These are phyloP conservation scores for Lepraria neglecta DNA, from an alignment of 495 filamentous ascomycete genomes.

Conservation along the genomic window DNA sequence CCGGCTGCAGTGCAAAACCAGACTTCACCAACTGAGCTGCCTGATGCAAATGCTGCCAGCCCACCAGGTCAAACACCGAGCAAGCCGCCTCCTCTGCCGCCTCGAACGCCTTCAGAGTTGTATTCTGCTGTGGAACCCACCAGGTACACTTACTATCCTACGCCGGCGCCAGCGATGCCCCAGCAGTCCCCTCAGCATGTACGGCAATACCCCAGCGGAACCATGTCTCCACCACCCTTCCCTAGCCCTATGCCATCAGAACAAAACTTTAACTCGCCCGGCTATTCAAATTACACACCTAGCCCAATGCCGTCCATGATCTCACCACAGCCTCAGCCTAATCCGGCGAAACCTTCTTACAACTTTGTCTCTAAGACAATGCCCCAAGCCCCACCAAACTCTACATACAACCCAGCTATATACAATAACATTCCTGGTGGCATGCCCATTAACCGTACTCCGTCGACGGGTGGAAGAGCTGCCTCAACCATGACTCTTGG, in stretches of 20 bases:
- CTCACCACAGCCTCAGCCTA: not conserved
- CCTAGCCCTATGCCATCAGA: not conserved
- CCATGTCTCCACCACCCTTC: not conserved
- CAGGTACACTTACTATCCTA: not conserved
- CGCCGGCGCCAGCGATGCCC: not conserved
- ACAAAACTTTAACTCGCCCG: not conserved
- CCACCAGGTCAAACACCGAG: not conserved
- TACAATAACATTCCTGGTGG: not conserved
- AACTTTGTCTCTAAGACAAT: not conserved
- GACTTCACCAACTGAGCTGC: conserved; percentile 5
- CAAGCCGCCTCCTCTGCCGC: not conserved
- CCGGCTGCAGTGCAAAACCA: not conserved
- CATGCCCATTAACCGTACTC: not conserved
- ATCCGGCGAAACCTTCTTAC: not conserved
- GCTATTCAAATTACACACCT: not conserved
- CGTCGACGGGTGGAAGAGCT: not conserved
- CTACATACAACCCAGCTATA: not conserved
- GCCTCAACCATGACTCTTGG: not conserved
- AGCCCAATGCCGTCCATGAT: not conserved
- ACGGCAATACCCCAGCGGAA: not conserved
- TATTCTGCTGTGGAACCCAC: not conserved
- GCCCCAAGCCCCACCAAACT: not conserved
- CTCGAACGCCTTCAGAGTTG: not conserved
- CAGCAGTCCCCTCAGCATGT: not conserved
- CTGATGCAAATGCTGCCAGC: not conserved